Evolutionary conservation across 208 protist species (phyloP), one percentile per base, ranked within the genome.

Genomic region (Leptomonas seymouri): DNA sequence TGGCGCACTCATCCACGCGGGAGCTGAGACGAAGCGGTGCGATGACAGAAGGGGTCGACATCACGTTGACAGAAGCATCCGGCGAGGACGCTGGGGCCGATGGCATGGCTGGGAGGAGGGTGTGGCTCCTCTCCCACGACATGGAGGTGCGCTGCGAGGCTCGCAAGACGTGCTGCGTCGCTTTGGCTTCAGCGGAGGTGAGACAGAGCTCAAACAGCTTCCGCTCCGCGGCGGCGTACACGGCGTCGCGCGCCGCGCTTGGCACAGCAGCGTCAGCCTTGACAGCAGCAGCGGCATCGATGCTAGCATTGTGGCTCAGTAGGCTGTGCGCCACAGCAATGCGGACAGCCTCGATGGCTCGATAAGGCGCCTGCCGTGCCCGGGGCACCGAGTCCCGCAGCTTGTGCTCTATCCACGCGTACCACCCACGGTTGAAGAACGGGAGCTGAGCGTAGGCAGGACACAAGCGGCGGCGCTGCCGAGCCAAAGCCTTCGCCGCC

Each of bases 91-190:
- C 57, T 21, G 41, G 36, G 2, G 36, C 6, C 21, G 5, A 4
- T 16, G 39, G 18, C 0, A 39, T 46, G n/a, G 28, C 2, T 28
- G n/a, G 21, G 75, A 16, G 58, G 67, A 46, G 4, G 2, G 58
- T 16, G 34, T 31, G 60, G 11, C n/a, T 20, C 48, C n/a, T 65
- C 28, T 71, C 71, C 71, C 71, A 76, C 15, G 49, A 34, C 57
- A 25, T 16, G 7, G 71, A 67, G 8, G 71, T 76, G 8, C 71
- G 80, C 59, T 60, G 71, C 41, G 89, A 78, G 15, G 89, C 83
- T 9, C 82, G 73, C 70, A 97, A 78, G 5, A 94, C 71, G 64
- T 98, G 87, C 67, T 93, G 86, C 62, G 91, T 71, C 1, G 81
- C 92, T 39, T 84, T 53, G 7, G 84, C 62, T 55, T 91, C 82